phyloP scores from a whole-genome alignment of 148 eudicot species.

The Simmondsia chinensis region DNA sequence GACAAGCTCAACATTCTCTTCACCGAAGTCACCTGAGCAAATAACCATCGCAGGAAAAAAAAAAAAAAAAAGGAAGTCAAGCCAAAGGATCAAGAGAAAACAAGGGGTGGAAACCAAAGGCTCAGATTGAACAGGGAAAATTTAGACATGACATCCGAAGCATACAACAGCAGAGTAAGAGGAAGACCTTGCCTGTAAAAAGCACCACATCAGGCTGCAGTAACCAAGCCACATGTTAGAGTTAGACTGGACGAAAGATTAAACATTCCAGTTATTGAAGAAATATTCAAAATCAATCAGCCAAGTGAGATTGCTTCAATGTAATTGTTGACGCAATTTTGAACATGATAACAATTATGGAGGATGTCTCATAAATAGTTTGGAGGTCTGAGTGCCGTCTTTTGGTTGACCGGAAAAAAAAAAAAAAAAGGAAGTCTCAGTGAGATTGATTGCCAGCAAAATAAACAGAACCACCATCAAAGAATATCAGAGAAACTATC shows the following conservation, averaged over 20 bases:
- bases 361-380: no score
- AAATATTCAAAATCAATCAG: no score
- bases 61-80: background rate
- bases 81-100: background rate
- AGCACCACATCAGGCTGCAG: constrained; percentile 94
- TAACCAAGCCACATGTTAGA: constrained; percentile 22
- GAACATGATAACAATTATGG: no score
- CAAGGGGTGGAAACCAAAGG: background rate
- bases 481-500: no score
- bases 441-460: no score
- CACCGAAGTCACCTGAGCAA: constrained; percentile 78
- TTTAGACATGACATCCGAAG: background rate
- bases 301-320: no score
- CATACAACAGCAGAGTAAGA: background rate
- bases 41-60: background rate
- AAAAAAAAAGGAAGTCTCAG: no score
- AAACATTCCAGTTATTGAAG: background rate
- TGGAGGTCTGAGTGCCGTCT: no score
- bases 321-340: no score
- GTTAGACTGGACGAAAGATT: background rate
- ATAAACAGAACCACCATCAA: no score
- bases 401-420: no score
- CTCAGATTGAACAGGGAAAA: background rate
- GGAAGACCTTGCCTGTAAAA: constrained; percentile 60
- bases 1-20: constrained; percentile 85